A percentile compares a stretch with the other conserved stretches of the same genome.
phyloP scores from a whole-genome alignment of 495 filamentous ascomycete genomes.

The Glonium stellatum region DNA sequence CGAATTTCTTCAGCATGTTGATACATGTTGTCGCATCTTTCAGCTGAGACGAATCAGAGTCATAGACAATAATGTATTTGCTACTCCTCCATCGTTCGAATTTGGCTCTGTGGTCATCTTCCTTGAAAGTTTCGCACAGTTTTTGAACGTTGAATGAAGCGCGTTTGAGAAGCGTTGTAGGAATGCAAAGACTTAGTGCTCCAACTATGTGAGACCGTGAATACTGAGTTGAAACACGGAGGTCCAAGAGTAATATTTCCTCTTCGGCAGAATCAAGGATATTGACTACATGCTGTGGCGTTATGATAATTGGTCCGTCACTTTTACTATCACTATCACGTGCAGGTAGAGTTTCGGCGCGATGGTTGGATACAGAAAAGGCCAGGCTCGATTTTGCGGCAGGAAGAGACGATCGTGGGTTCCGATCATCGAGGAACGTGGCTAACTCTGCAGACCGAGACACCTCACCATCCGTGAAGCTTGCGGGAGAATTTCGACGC shows the following conservation, averaged over 20 bases:
- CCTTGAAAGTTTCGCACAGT: slow-evolving; percentile 79
- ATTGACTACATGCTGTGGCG: slow-evolving; percentile 56
- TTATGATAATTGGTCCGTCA: slow-evolving; percentile 48
- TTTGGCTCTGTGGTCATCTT: slow-evolving; percentile 59
- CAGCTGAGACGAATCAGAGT: slow-evolving; percentile 62
- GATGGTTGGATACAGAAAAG: slow-evolving; percentile 27
- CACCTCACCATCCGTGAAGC: slow-evolving; percentile 22
- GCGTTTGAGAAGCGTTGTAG: slow-evolving; percentile 86
- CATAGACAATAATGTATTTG: slow-evolving; percentile 79
- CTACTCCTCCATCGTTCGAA: slow-evolving; percentile 71
- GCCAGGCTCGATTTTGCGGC: slow-evolving; percentile 21
- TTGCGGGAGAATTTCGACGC: slow-evolving; percentile 35
- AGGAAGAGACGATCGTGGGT: slow-evolving; percentile 46
- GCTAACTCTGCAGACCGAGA: slow-evolving; percentile 7
- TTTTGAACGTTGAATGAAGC: slow-evolving; percentile 88
- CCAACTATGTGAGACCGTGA: slow-evolving; percentile 63
- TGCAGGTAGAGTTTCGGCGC: slow-evolving; percentile 54
- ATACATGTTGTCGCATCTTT: slow-evolving; percentile 70
- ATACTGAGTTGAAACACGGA: slow-evolving; percentile 80
- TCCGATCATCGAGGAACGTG: slow-evolving; percentile 39
- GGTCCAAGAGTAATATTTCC: slow-evolving; percentile 71
- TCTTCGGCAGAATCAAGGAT: slow-evolving; percentile 52
- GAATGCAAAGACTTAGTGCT: slow-evolving; percentile 89
- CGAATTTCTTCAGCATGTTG: slow-evolving; percentile 90
- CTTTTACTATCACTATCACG: slow-evolving; percentile 31